Evolutionary conservation across 2,329 filamentous ascomycete species (phyloP).

Genomic region (Aschersonia sp.): DNA sequence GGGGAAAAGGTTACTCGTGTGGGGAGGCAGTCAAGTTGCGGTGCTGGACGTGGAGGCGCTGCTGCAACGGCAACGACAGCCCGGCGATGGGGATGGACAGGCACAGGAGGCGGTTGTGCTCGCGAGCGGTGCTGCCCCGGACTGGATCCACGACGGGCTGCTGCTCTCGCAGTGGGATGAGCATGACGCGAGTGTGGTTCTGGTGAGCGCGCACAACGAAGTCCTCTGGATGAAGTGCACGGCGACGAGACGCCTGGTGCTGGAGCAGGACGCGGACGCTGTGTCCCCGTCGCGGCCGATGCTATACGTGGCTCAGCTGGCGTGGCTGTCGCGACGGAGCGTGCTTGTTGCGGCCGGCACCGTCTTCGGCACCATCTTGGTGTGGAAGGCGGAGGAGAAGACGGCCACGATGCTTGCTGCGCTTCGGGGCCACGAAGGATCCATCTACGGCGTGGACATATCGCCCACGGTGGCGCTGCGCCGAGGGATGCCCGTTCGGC

Average conservation of each 20-base stretch:
- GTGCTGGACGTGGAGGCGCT: constrained; percentile 12
- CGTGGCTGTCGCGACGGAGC: constrained; percentile 40
- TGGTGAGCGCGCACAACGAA: constrained; percentile 82
- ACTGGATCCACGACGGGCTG: constrained; percentile 65
- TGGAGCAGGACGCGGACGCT: constrained; percentile 11
- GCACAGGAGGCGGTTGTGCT: constrained; percentile 1
- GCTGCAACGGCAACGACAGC: constrained; percentile 1
- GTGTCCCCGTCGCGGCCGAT: constrained; percentile 63
- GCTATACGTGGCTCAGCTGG: constrained; percentile 69
- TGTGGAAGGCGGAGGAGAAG: constrained; percentile 57
- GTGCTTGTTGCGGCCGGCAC: constrained; percentile 78
- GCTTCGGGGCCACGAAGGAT: constrained; percentile 68
- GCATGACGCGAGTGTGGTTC: constrained; percentile 27
- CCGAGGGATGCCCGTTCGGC: constrained; percentile 28
- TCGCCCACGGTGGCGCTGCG: constrained; percentile 37
- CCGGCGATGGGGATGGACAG: constrained; percentile 4
- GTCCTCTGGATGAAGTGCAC: constrained; percentile 35
- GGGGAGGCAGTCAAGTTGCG: constrained; percentile 54
- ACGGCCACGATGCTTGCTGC: constrained; percentile 28
- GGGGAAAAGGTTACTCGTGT: constrained; percentile 33
- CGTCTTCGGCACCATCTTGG: constrained; percentile 83
- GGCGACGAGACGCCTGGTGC: background rate
- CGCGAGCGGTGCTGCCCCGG: constrained; percentile 31
- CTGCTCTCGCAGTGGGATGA: constrained; percentile 31
- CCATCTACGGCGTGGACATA: constrained; percentile 79